Conservation (phyloP, 179 eudicot genomes). For the Spinacia oleracea region DNA sequence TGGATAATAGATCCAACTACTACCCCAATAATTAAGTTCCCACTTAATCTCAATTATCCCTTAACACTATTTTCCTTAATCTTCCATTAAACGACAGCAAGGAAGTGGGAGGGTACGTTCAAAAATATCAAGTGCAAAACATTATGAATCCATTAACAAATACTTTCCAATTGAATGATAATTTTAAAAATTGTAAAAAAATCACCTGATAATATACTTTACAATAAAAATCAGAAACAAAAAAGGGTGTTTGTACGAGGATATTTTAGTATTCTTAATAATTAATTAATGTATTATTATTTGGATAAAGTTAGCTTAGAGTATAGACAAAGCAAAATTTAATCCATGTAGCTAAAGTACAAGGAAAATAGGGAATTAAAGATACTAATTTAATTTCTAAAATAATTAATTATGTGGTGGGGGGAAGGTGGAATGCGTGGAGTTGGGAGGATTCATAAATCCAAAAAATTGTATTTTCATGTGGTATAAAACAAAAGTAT, state of each 20-base stretch:
- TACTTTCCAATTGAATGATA: neutral
- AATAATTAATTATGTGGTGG: neutral
- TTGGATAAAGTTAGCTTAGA: neutral
- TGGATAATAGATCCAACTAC: neutral
- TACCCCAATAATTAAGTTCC: neutral
- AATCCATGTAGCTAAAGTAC: neutral
- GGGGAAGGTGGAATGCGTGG: slow-evolving; percentile 23
- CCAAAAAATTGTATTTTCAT: neutral
- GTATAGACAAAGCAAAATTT: slow-evolving; percentile 24
- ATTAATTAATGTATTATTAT: neutral
- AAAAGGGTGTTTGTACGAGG: neutral
- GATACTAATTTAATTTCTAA: slow-evolving; percentile 8
- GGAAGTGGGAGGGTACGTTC: neutral
- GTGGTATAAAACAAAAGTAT: slow-evolving; percentile 29
- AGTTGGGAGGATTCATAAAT: slow-evolving; percentile 15
- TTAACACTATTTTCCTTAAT: neutral
- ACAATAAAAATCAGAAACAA: neutral
- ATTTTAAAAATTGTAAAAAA: neutral
- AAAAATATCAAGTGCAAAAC: neutral
- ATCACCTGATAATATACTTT: neutral
- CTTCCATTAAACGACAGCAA: neutral
- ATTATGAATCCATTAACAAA: neutral
- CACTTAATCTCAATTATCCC: neutral
- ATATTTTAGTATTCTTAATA: neutral
- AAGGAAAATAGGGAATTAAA: neutral